Evolutionary conservation across 2,329 filamentous ascomycete genomes (phyloP), one percentile per base, ranked within the genome.

Genomic region (Apiospora malaysiana): DNA sequence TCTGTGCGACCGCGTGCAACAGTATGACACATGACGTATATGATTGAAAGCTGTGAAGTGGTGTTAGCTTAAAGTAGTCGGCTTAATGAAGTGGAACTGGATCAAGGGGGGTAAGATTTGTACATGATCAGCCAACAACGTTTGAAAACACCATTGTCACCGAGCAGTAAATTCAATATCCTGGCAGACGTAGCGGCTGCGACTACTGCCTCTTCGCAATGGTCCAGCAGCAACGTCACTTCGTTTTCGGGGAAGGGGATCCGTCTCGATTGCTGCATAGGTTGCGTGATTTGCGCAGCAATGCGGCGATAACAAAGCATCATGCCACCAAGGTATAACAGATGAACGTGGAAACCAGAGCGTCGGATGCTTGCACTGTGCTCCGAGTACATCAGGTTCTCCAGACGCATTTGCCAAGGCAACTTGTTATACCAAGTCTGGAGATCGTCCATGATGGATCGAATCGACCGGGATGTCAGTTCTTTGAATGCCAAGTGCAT

Each of bases 231-330:
- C 9, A 72, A 51, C 23, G 73, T 43, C 12, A 71, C 70, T 4
- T 72, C 59, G 0, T 49, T 63, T 7, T 70, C 45, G 21, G 67
- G 66, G 8, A 70, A 45, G 1, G 70, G 40, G 4, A 49, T 66
- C 2, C 18, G 40, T 12, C 71, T 25, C 14, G 56, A 4, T 23
- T 63, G 32, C 18, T 63, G 32, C 68, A 16, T 23, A 40, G 21
- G 47, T 56, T 71, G 72, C 21, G 75, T 71, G 23, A 75, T 75
- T 56, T 80, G 77, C 5, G 77, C 75, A 0, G 74, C 75, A 45
- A 80, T 75, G 21, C 79, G 75, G 4, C 79, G 77, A 66, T 81
- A 80, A 1, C 80, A 71, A 0, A 81, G 75, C 43, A 81, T 76
- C 69, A 76, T 73, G 12, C 78, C 77, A 2, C 78, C 79, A 4